Conservation (phyloP, 2,329 filamentous ascomycete genomes). For the Atkinsonella texensis region DNA sequence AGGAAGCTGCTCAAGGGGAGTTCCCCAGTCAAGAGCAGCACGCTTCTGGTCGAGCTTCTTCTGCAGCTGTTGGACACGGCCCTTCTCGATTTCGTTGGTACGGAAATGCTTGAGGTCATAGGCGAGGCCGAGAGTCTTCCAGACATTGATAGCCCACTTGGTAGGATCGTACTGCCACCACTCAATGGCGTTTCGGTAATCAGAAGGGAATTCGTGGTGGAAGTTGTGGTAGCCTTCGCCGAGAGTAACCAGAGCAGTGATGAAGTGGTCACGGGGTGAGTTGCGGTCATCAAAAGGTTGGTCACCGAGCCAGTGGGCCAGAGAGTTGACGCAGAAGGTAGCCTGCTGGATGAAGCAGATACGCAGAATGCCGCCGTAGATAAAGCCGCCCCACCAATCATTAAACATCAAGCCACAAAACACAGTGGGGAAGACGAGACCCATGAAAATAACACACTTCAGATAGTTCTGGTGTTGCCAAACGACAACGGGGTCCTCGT, state of each 20-base stretch:
- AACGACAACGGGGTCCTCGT: slow-evolving; percentile 73
- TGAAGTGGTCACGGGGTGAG: slow-evolving; percentile 76
- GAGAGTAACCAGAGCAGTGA: slow-evolving; percentile 75
- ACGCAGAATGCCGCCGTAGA: slow-evolving; percentile 76
- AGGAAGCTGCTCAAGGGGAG: slow-evolving; percentile 72
- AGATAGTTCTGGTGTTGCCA: slow-evolving; percentile 85
- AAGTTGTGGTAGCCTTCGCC: slow-evolving; percentile 93
- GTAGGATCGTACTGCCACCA: slow-evolving; percentile 90
- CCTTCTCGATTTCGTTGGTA: slow-evolving; percentile 85
- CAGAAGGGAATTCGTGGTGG: slow-evolving; percentile 87
- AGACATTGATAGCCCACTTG: slow-evolving; percentile 77
- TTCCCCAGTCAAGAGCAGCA: slow-evolving; percentile 71
- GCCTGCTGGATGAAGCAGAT: slow-evolving; percentile 88
- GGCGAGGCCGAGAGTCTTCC: slow-evolving; percentile 75
- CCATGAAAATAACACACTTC: slow-evolving; percentile 68
- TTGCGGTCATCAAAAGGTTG: slow-evolving; percentile 90
- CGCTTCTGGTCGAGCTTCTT: slow-evolving; percentile 91
- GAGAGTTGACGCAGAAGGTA: slow-evolving; percentile 85
- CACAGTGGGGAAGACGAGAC: slow-evolving; percentile 60
- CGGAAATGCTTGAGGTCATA: slow-evolving; percentile 87
- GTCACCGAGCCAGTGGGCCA: slow-evolving; percentile 84
- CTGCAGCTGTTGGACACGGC: slow-evolving; percentile 75
- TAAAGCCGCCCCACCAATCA: slow-evolving; percentile 70
- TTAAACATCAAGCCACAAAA: slow-evolving; percentile 70
- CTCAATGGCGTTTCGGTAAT: slow-evolving; percentile 84